Base-by-base conservation (phyloP, 139 green algal species). In the Gonium pectorale region DNA sequence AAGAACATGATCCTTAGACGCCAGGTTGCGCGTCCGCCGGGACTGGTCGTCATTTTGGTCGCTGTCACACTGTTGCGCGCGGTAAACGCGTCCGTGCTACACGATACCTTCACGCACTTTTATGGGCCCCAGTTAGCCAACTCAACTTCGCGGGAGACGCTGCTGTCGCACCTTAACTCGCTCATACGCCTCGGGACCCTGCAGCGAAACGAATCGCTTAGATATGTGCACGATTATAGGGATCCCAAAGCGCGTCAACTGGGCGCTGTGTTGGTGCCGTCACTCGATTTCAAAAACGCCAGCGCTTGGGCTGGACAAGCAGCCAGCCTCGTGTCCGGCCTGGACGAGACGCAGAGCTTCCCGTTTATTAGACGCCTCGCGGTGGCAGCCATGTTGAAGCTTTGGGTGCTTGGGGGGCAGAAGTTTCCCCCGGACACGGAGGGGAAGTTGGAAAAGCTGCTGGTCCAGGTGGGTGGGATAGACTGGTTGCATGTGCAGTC, bases 181-280 rank as follows among this genome's bases (percentile, higher is more conserved):
- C 27, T 81, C 11, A 17, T 81, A 19, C 21, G n/a, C 26, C 38
- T 81, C 5, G 56, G 56, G 9, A 29, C 37, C 8, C 31, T 24
- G 3, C 5, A 56, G 41, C 74, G 56, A 5, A 56, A 56, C 17
- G 56, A 81, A 29, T 41, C 41, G 37, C 41, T 81, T 7, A 2
- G 31, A 27, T 33, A 51, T 19, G 62, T 81, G 24, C 54, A 66
- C 40, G 74, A 81, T n/a, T 81, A 81, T 81, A 29, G 33, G 11
- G 74, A 81, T n/a, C 1, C 51, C 17, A 41, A 21, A 22, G 54
- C 74, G 5, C 29, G 38, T 29, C 40, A 69, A 19, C 27, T 70
- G 8, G 74, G 74, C 5, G 43, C 5, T 17, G 66, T 7, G 8
- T 13, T 60, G 31, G 56, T 69, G 5, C 56, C 59, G 37, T 54